A percentile compares a stretch with the other conserved stretches of the same genome.
Evolutionary conservation across 495 filamentous ascomycete species (phyloP).

Genomic region (Chlorociboria aeruginascens): DNA sequence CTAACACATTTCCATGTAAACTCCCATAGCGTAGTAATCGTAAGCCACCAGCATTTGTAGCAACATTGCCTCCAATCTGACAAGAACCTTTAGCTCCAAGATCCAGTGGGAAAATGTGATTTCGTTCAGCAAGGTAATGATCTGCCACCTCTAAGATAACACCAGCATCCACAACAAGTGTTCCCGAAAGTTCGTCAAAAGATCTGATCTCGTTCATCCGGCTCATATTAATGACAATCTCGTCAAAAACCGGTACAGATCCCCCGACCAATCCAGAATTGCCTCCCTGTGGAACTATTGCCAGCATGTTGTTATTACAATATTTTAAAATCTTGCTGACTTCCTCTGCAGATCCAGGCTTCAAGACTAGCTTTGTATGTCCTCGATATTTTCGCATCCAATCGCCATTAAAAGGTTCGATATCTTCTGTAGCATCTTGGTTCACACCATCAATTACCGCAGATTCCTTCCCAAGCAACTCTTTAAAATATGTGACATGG

Average conservation of each 20-base stretch:
- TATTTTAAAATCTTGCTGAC: conserved; percentile 81
- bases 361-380: conserved; percentile 75
- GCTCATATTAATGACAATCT: conserved; percentile 83
- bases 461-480: conserved; percentile 58
- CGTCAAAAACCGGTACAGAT: conserved; percentile 91
- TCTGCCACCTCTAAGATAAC: conserved; percentile 85
- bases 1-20: conserved; percentile 84
- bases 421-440: conserved; percentile 56
- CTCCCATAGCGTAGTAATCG: conserved; percentile 86
- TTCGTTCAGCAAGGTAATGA: conserved; percentile 62
- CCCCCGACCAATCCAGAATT: conserved; percentile 94
- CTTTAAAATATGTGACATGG: conserved; percentile 70
- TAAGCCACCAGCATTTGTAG: conserved; percentile 89
- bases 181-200: conserved; percentile 88
- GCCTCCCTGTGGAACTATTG: conserved; percentile 95
- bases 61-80: conserved; percentile 96
- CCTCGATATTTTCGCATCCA: conserved; percentile 99
- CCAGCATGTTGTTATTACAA: conserved; percentile 83
- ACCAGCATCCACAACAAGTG: conserved; percentile 80
- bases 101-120: conserved; percentile 86
- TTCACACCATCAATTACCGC: conserved; percentile 80
- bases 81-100: conserved; percentile 95
- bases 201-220: conserved; percentile 83
- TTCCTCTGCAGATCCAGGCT: conserved; percentile 69
- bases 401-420: conserved; percentile 89